These are phyloP conservation scores for Puccinia coronata DNA, from an alignment of 1,284 basidiomycete species.

Conservation along the genomic window DNA sequence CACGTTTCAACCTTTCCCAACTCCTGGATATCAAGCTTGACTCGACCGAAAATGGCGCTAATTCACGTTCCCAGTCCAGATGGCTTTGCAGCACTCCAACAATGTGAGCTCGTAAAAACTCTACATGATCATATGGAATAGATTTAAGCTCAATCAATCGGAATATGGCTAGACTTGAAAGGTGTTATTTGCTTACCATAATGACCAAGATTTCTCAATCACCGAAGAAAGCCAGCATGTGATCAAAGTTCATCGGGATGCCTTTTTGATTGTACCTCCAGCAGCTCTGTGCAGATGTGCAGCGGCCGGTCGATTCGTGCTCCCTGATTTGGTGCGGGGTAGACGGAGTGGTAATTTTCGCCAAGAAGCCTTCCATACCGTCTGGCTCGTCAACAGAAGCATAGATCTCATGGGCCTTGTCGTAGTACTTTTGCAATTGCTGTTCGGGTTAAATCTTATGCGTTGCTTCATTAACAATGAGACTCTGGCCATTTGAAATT, in stretches of 20 bases:
- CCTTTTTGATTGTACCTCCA: slow-evolving; percentile 95
- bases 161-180: background rate
- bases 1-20: slow-evolving; percentile 77
- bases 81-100: slow-evolving; percentile 80
- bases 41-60: slow-evolving; percentile 86
- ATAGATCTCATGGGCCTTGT: slow-evolving; percentile 86
- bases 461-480: slow-evolving; percentile 53
- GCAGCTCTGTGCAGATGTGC: slow-evolving; percentile 98
- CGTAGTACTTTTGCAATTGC: slow-evolving; percentile 77
- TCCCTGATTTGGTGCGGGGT: slow-evolving; percentile 96
- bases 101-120: slow-evolving; percentile 93
- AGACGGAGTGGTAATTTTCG: slow-evolving; percentile 81
- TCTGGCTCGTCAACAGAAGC: slow-evolving; percentile 99
- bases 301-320: slow-evolving; percentile 93
- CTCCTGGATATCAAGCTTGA: slow-evolving; percentile 94
- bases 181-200: slow-evolving; percentile 69
- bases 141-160: background rate
- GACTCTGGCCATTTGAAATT: slow-evolving; percentile 52
- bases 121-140: slow-evolving; percentile 61
- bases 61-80: slow-evolving; percentile 76
- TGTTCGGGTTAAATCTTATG: slow-evolving; percentile 60
- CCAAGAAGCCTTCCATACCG: slow-evolving; percentile 97
- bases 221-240: slow-evolving; percentile 88
- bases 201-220: slow-evolving; percentile 91
- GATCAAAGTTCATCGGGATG: slow-evolving; percentile 83